Evolutionary conservation across 805 yeast species (phyloP).

Genomic region (Candida pseudoglaebosa): DNA sequence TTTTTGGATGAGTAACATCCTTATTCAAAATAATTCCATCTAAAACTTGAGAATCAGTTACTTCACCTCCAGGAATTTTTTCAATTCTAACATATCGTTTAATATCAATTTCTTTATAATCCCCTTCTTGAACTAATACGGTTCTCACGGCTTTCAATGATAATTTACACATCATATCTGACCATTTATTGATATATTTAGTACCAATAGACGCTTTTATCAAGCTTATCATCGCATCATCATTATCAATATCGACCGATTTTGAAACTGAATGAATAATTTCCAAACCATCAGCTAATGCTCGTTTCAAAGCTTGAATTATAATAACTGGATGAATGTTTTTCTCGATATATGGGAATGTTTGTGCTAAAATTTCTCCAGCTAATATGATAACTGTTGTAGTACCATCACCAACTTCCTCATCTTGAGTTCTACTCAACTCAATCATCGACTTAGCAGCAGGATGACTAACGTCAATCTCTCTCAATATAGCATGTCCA

Average conservation of each 20-base stretch:
- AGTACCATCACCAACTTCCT: conserved; percentile 98
- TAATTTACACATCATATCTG: conserved; percentile 82
- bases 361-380: conserved; percentile 93
- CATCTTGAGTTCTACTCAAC: conserved; percentile 94
- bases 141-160: conserved; percentile 86
- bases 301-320: conserved; percentile 89
- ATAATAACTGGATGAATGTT: conserved; percentile 96
- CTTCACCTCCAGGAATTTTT: conserved; percentile 97
- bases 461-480: conserved; percentile 96
- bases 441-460: conserved; percentile 99
- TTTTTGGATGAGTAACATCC: conserved; percentile 98
- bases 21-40: conserved; percentile 92
- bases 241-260: conserved; percentile 81
- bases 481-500: conserved; percentile 97
- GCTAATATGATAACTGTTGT: conserved; percentile 96
- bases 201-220: conserved; percentile 94
- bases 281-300: conserved; percentile 84
- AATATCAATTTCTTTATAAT: conserved; percentile 79
- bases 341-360: conserved; percentile 90
- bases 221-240: conserved; percentile 79
- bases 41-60: conserved; percentile 80
- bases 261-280: conserved; percentile 78
- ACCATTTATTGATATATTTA: conserved; percentile 89
- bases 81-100: conserved; percentile 92
- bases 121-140: conserved; percentile 58